Conservation (phyloP, 2,329 filamentous ascomycete species). For the Talaromyces funiculosus region DNA sequence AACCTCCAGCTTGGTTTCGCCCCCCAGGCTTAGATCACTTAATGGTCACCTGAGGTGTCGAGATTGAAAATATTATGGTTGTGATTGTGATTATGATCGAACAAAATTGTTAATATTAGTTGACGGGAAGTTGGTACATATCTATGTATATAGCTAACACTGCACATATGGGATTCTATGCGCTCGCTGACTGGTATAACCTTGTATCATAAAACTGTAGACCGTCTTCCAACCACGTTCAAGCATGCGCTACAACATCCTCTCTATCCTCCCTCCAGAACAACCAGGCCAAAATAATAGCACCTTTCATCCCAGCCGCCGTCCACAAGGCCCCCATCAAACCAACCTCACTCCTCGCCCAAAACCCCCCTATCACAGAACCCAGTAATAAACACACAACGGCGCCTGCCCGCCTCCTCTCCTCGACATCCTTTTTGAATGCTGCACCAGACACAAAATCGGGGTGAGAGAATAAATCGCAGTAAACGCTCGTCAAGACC, state of each 20-base stretch:
- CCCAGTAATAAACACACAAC: conserved; percentile 50
- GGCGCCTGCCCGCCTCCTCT: conserved; percentile 49
- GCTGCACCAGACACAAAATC: conserved; percentile 37
- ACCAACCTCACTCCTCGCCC: conserved; percentile 48
- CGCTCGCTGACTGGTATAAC: neutral
- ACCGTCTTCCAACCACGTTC: neutral
- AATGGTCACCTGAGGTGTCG: neutral
- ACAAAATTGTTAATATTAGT: neutral
- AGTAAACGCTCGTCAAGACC: conserved; percentile 76
- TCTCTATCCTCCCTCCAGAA: conserved; percentile 48
- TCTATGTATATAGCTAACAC: neutral
- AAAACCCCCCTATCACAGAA: conserved; percentile 50
- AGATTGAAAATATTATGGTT: neutral
- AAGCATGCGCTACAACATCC: neutral
- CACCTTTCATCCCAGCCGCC: conserved; percentile 54
- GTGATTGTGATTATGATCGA: neutral
- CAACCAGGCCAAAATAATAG: too few relatives aligned
- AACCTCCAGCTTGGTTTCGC: conserved; percentile 48
- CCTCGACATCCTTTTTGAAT: conserved; percentile 42
- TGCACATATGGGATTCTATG: neutral
- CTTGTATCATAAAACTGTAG: neutral
- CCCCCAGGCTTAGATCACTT: conserved; percentile 25
- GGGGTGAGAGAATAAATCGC: conserved; percentile 67
- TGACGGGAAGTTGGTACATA: neutral
- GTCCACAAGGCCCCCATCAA: conserved; percentile 55